A percentile compares a stretch with the other conserved stretches of the same genome.
Evolutionary conservation across 2,329 filamentous ascomycete genomes (phyloP).

Genomic region (Cladosporium sphaerospermum): DNA sequence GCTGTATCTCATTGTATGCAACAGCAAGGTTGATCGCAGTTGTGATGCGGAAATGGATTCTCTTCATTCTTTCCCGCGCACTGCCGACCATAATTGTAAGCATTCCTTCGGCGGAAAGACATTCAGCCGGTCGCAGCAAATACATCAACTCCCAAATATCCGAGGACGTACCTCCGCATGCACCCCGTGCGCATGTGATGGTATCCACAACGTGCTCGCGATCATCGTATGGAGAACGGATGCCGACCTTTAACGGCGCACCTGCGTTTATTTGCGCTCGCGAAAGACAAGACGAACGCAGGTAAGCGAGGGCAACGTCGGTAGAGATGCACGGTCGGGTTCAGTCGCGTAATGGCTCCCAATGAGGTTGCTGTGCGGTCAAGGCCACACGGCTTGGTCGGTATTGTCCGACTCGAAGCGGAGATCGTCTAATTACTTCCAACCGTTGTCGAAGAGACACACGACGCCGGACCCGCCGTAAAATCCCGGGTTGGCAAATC

Average conservation of each 20-base stretch:
- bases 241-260: neutral
- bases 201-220: conserved; percentile 4
- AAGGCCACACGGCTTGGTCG: neutral
- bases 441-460: neutral
- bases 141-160: too few relatives aligned
- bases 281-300: neutral
- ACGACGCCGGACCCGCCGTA: neutral
- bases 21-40: too few relatives aligned
- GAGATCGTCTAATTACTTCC: neutral
- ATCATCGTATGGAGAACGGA: neutral
- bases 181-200: conserved; percentile 1
- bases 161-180: too few relatives aligned
- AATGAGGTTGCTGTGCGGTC: too few relatives aligned
- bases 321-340: too few relatives aligned
- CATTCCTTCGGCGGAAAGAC: too few relatives aligned
- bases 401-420: neutral
- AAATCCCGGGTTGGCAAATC: neutral
- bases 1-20: too few relatives aligned
- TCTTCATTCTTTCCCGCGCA: too few relatives aligned
- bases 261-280: neutral
- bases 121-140: too few relatives aligned
- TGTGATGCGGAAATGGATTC: too few relatives aligned
- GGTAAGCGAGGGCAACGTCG: neutral
- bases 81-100: too few relatives aligned
- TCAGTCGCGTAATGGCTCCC: too few relatives aligned